These are phyloP conservation scores for Rhizoclosmatium sp. DNA, from an alignment of 192 early-diverging fungal species.

Conservation along the genomic window DNA sequence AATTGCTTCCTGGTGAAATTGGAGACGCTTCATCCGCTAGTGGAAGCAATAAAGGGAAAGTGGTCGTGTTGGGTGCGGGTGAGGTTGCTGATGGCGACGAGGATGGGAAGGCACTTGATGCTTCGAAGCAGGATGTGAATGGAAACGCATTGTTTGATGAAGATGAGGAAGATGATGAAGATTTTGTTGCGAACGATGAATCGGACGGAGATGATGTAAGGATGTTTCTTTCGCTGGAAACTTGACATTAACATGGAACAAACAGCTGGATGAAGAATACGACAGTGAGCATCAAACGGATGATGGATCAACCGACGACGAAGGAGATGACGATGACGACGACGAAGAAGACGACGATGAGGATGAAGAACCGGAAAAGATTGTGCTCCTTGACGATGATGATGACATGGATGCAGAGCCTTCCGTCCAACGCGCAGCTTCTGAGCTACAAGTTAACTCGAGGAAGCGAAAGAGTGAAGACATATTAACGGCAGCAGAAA, in stretches of 20 bases:
- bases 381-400: background rate
- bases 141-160: background rate
- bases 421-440: background rate
- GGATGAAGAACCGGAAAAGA: background rate
- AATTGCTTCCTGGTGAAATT: background rate
- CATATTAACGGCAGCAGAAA: background rate
- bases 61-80: slow-evolving; percentile 1
- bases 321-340: slow-evolving; percentile 11
- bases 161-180: slow-evolving; percentile 5
- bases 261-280: slow-evolving; percentile 35
- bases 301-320: slow-evolving; percentile 12
- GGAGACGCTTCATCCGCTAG: background rate
- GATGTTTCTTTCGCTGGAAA: background rate
- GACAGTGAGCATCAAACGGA: slow-evolving; percentile 32
- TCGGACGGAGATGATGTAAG: background rate
- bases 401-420: background rate
- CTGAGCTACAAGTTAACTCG: background rate
- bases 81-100: background rate
- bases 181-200: background rate
- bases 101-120: background rate
- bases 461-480: slow-evolving; percentile 4
- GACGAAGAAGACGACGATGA: slow-evolving; percentile 7
- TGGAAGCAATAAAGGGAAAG: background rate
- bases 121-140: background rate
- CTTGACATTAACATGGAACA: background rate